These are phyloP conservation scores for Castanospermum australe DNA, from an alignment of 306 rosid genomes.

Conservation along the genomic window DNA sequence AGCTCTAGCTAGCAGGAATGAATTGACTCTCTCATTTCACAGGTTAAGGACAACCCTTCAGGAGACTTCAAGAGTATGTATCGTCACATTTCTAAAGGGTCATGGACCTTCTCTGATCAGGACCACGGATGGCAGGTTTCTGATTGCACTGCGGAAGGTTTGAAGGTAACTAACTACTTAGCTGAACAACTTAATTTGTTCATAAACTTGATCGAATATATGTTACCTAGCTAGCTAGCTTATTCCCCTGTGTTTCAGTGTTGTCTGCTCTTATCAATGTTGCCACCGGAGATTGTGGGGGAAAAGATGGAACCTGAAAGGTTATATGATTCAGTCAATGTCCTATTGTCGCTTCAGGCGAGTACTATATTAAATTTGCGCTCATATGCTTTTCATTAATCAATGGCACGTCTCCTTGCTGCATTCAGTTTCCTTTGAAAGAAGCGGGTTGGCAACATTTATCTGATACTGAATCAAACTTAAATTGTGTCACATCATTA, in stretches of 20 bases:
- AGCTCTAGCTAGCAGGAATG: too few relatives aligned
- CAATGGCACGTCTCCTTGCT: too few relatives aligned
- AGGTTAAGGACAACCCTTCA: slow-evolving; percentile 44
- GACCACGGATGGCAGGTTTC: slow-evolving; percentile 68
- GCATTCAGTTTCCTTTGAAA: too few relatives aligned
- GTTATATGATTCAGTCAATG: slow-evolving; percentile 44
- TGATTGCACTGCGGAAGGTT: slow-evolving; percentile 55
- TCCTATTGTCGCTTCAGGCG: slow-evolving; percentile 51
- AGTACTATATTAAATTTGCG: not conserved
- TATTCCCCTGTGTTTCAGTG: slow-evolving; percentile 42
- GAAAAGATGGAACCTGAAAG: slow-evolving; percentile 42
- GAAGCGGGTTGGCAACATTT: too few relatives aligned
- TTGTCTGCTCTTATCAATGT: slow-evolving; percentile 38
- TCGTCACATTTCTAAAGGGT: slow-evolving; percentile 52
- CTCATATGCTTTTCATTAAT: too few relatives aligned
- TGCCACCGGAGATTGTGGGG: slow-evolving; percentile 48
- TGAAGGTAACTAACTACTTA: slow-evolving; percentile 45
- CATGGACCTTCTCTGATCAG: slow-evolving; percentile 53
- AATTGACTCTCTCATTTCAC: too few relatives aligned
- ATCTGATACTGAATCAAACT: too few relatives aligned
- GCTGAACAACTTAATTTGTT: not conserved
- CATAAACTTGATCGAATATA: too few relatives aligned
- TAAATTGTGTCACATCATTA: too few relatives aligned
- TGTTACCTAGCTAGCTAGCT: too few relatives aligned
- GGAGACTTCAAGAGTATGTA: slow-evolving; percentile 45